Evolutionary conservation across 1,139 yeast species (phyloP), one percentile per base, ranked within the genome.

Genomic region (Protomyces inouyei): DNA sequence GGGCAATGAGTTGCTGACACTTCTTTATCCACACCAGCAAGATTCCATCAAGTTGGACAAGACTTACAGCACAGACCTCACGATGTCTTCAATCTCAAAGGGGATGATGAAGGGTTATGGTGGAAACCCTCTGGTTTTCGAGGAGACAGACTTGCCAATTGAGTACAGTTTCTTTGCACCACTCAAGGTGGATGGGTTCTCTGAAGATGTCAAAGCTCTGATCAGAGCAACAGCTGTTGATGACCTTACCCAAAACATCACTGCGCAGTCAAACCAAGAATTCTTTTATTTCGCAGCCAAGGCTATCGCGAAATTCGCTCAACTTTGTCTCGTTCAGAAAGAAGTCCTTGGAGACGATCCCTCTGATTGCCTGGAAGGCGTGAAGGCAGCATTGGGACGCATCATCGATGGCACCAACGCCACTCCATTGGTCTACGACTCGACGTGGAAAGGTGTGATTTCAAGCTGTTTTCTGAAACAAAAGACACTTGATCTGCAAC

Each of bases 11-110:
- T 79, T 87, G 12, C 76, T 86, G 57, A 74, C 87, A 2, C 88
- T 84, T 74, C 87, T 89, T 8, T 79, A 86, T 64, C 91, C 93
- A 25, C 95, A 88, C 73, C 95, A 86, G 67, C 78, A 83, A 57
- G 77, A 76, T 40, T 80, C 88, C 0, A 76, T 87, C 68, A 72
- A 79, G 38, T 76, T 87, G 67, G 72, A 79, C 35, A 66, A 76
- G 1, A 72, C 73, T 1, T 77, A 80, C 64, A 69, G 72, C 2
- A 71, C 76, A 2, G 73, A 77, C 35, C 78, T 85, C 57, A 72
- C 76, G 16, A 73, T 85, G 55, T 77, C 79, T 38, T 84, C 91
- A 0, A 79, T 86, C 35, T 82, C 87, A 61, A 87, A 86, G 77
- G 95, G 95, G 59, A 71, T 71, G 14, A 84, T 87, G 86, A 76